A percentile compares a stretch with the other conserved stretches of the same genome.
phyloP scores from a whole-genome alignment of 176 grass and related monocot species.

The Zizania latifolia region DNA sequence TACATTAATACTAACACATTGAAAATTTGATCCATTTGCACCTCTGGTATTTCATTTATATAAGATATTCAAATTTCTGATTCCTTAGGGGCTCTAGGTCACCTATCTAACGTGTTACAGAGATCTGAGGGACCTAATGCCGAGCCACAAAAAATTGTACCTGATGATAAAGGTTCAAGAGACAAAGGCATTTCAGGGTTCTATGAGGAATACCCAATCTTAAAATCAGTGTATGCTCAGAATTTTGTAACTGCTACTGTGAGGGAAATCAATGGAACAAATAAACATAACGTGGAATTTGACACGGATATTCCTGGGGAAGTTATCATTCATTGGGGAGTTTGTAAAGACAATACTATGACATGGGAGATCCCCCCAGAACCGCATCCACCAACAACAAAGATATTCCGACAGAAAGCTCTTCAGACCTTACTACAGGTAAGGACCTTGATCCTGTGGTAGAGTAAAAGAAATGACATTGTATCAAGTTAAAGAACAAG shows the following conservation, averaged over 20 bases:
- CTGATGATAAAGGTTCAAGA: conserved; percentile 26
- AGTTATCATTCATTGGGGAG: conserved; percentile 91
- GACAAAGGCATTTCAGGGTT: conserved; percentile 45
- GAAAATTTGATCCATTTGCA: neutral
- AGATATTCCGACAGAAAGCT: conserved; percentile 65
- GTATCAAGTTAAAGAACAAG: conserved; percentile 1
- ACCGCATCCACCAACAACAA: conserved; percentile 77
- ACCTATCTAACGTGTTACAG: conserved; percentile 43
- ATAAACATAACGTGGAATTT: conserved; percentile 66
- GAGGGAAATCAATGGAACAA: conserved; percentile 34
- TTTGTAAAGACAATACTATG: conserved; percentile 60
- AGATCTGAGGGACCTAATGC: conserved; percentile 39
- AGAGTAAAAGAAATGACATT: conserved; percentile 27
- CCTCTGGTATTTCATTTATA: conserved; percentile 24
- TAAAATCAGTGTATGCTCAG: conserved; percentile 63
- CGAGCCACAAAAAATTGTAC: conserved; percentile 13
- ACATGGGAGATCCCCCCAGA: conserved; percentile 75
- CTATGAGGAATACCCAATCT: conserved; percentile 65
- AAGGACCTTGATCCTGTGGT: conserved; percentile 38
- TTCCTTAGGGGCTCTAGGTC: conserved; percentile 41
- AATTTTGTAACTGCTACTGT: conserved; percentile 72
- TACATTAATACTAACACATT: neutral
- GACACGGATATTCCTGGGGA: conserved; percentile 84
- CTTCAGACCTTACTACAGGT: conserved; percentile 91
- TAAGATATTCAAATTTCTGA: conserved; percentile 14